Evolutionary conservation across 2,329 filamentous ascomycete species (phyloP).

Genomic region (Ceratocystis destructans): DNA sequence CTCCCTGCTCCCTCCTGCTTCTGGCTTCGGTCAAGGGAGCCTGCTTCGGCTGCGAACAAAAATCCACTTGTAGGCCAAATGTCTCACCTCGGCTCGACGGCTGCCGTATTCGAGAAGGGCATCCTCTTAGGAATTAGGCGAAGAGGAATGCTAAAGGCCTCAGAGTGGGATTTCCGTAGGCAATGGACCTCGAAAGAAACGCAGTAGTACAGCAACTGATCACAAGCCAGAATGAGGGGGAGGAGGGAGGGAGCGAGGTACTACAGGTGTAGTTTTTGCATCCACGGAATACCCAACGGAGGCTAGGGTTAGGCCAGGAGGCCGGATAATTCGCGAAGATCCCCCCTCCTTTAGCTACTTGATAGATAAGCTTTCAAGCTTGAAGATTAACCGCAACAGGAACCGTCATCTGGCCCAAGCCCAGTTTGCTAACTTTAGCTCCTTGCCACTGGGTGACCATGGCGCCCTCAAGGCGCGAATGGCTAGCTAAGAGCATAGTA

Average conservation of each 20-base stretch:
- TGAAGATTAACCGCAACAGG: not conserved
- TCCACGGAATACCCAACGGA: not conserved
- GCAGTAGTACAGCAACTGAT: no score
- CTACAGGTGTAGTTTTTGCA: not conserved
- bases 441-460: not conserved
- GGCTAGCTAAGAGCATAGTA: not conserved
- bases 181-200: not conserved
- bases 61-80: not conserved
- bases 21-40: not conserved
- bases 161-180: not conserved
- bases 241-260: not conserved
- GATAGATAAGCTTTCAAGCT: not conserved
- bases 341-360: not conserved
- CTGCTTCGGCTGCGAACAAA: not conserved
- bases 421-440: not conserved
- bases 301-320: not conserved
- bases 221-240: no score
- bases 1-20: not conserved
- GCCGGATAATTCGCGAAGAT: not conserved
- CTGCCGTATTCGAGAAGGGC: not conserved
- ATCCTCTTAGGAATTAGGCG: not conserved
- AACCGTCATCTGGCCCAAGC: not conserved
- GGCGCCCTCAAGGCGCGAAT: not conserved
- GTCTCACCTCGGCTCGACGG: not conserved
- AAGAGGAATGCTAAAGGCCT: not conserved